A percentile compares a stretch with the other conserved stretches of the same genome.
These are phyloP conservation scores for Candida mesenterica DNA, from an alignment of 1,139 yeast genomes.

Conservation along the genomic window DNA sequence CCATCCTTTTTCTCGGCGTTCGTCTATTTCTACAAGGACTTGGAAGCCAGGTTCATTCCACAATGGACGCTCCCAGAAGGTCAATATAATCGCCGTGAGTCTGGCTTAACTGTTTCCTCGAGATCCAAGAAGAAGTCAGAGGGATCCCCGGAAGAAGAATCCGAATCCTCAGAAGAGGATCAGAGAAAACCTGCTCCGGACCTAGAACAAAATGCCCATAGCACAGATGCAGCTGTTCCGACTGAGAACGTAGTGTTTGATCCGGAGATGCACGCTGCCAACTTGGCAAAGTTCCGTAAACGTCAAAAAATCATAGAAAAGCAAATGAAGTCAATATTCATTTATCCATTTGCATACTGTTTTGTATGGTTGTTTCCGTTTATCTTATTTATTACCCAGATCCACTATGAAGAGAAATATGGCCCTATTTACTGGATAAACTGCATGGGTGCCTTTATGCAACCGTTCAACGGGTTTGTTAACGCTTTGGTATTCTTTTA, in stretches of 20 bases:
- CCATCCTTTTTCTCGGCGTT: slow-evolving; percentile 41
- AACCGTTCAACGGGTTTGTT: slow-evolving; percentile 76
- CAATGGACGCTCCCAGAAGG: slow-evolving; percentile 31
- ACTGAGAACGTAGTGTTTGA: slow-evolving; percentile 21
- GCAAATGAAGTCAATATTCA: slow-evolving; percentile 76
- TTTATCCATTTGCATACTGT: slow-evolving; percentile 81
- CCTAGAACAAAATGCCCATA: slow-evolving; percentile 6
- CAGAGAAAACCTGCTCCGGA: slow-evolving; percentile 3
- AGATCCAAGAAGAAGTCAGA: slow-evolving; percentile 8
- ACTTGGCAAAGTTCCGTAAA: slow-evolving; percentile 55
- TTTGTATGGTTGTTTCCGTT: slow-evolving; percentile 82
- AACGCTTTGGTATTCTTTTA: slow-evolving; percentile 74
- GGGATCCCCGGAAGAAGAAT: slow-evolving; percentile 1
- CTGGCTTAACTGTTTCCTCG: slow-evolving; percentile 21
- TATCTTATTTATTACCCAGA: slow-evolving; percentile 63
- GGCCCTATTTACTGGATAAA: slow-evolving; percentile 65
- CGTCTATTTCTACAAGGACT: slow-evolving; percentile 25
- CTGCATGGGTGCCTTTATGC: slow-evolving; percentile 69
- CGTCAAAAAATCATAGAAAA: slow-evolving; percentile 68
- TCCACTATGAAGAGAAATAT: slow-evolving; percentile 44
- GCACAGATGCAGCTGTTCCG: slow-evolving; percentile 2
- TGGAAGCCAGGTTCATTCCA: slow-evolving; percentile 29
- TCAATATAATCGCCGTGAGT: slow-evolving; percentile 3
- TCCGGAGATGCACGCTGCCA: slow-evolving; percentile 55
- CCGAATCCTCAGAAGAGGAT: neutral